These are phyloP conservation scores for Exophiala oligosperma DNA, from an alignment of 2,329 filamentous ascomycete species.

Conservation along the genomic window DNA sequence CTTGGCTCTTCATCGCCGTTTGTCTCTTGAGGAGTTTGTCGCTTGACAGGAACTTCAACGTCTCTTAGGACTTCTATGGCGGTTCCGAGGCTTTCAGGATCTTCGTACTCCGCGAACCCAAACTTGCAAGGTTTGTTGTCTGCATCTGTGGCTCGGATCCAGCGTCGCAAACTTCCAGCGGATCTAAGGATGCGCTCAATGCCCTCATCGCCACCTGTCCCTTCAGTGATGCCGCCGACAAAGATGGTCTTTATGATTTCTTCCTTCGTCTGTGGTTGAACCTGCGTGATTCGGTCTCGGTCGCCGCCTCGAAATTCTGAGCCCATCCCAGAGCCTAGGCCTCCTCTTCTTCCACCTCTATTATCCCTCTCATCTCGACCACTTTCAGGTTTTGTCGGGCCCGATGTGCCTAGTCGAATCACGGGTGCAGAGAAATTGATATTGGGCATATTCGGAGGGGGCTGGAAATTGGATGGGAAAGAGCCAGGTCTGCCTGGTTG, in stretches of 20 bases:
- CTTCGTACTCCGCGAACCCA: constrained; percentile 94
- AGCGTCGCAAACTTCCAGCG: constrained; percentile 78
- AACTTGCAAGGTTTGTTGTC: constrained; percentile 82
- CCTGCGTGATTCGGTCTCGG: constrained; percentile 66
- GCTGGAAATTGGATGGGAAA: constrained; percentile 81
- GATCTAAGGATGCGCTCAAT: constrained; percentile 75
- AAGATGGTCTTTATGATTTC: constrained; percentile 92
- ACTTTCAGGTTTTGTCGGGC: constrained; percentile 59
- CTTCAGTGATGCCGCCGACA: constrained; percentile 79
- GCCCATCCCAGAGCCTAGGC: constrained; percentile 59
- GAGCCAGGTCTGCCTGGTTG: constrained; percentile 78
- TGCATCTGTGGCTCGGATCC: constrained; percentile 77
- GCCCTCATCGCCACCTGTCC: constrained; percentile 72
- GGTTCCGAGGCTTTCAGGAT: constrained; percentile 80
- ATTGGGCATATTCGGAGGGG: constrained; percentile 88
- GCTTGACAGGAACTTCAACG: constrained; percentile 77
- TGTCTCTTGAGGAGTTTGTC: constrained; percentile 55
- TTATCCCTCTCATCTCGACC: constrained; percentile 47
- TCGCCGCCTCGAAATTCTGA: constrained; percentile 55
- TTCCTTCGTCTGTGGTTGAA: constrained; percentile 81
- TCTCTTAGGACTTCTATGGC: constrained; percentile 83
- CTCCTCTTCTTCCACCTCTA: constrained; percentile 51
- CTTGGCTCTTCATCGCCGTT: constrained; percentile 36
- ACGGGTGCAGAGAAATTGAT: constrained; percentile 98
- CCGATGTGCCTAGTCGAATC: constrained; percentile 83